These are phyloP conservation scores for Calonectria naviculata DNA, from an alignment of 2,329 filamentous ascomycete species.

Conservation along the genomic window DNA sequence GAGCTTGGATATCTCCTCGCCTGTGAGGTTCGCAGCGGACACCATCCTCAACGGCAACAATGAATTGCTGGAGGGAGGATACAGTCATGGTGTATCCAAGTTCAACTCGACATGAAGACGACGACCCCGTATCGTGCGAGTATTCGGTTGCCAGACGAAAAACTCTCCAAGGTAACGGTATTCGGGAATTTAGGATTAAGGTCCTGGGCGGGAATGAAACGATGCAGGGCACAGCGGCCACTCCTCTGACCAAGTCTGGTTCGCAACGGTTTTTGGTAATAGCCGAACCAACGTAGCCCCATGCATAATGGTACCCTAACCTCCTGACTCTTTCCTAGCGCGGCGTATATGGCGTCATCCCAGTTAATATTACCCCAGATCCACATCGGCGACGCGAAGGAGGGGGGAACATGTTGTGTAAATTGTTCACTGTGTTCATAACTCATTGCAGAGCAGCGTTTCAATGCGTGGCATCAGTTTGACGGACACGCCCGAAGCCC, in stretches of 20 bases:
- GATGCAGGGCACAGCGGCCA: neutral
- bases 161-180: neutral
- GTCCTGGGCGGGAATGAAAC: neutral
- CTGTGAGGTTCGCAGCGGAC: conserved; percentile 15
- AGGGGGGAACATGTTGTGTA: no score
- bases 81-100: neutral
- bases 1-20: conserved; percentile 19
- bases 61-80: neutral
- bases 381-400: neutral
- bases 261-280: neutral
- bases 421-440: no score
- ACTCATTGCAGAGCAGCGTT: neutral
- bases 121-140: neutral
- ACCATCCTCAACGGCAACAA: conserved; percentile 6
- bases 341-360: neutral
- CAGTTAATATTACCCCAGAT: neutral
- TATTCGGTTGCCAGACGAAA: neutral
- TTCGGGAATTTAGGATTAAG: neutral
- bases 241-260: neutral
- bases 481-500: neutral
- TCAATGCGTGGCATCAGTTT: neutral
- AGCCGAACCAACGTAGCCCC: neutral
- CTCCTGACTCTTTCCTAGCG: neutral
- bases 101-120: neutral
- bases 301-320: neutral